Evolutionary conservation across 139 green algal species (phyloP), one percentile per base, ranked within the genome.

Genomic region (Marvania coccoides): DNA sequence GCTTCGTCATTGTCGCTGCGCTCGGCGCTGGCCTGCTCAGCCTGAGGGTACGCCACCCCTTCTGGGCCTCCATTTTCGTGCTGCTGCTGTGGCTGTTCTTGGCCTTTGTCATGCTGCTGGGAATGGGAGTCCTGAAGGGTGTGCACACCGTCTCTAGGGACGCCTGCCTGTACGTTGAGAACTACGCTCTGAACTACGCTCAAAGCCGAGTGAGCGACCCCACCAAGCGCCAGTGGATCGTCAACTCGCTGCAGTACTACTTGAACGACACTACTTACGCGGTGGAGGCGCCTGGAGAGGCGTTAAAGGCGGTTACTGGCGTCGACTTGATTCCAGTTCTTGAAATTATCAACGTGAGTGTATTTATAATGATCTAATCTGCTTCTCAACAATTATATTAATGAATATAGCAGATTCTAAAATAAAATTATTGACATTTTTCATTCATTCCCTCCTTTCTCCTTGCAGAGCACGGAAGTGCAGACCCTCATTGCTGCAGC

Each of bases 31-130:
- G 29, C 19, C n/a, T 31, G 24, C 42, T 68, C 6, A 55, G 42
- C 14, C 59, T 30, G 47, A 28, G 58, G 5, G 33, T 70, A 36
- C 24, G 33, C 5, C 48, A 14, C 23, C 55, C 63, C 47, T 24
- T 35, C 9, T 47, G 35, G 13, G 37, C 65, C 33, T 63, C 58
- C 14, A n/a, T 55, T 1, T 8, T 37, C 15, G 24, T 62, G 7
- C 42, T 29, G 30, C 31, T 78, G 14, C 46, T 74, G 2, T 78
- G 71, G 71, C 30, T 74, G 15, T 34, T 37, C 36, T 28, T 74
- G 1, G 48, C 58, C 19, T 57, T 78, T 47, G 46, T 78, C 33
- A 74, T 70, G 71, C 40, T 74, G 26, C 47, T 78, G 28, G 71
- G 71, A 29, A 63, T 70, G 31, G 71, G 64, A n/a, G 37, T 78